Evolutionary conservation across 78 protist genomes (phyloP).

Genomic region (Dictyostelium purpureum): DNA sequence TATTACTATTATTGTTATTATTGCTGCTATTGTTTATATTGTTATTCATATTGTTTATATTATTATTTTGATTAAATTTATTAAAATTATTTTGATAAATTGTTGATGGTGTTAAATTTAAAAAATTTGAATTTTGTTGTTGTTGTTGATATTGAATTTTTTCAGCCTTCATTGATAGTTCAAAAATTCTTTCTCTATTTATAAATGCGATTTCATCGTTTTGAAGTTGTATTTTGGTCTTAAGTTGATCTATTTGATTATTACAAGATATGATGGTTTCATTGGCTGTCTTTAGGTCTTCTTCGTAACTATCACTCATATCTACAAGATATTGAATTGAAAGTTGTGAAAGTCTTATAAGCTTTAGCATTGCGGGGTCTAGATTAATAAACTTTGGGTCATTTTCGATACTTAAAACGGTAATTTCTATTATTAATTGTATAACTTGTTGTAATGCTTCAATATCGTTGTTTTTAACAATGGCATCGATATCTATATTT

Average conservation of each 20-base stretch:
- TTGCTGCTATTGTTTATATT: background rate
- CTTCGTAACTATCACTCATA: background rate
- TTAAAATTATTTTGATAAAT: slow-evolving; percentile 6
- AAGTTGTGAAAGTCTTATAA: slow-evolving; percentile 9
- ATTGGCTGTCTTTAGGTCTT: background rate
- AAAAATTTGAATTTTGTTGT: background rate
- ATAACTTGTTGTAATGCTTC: slow-evolving; percentile 8
- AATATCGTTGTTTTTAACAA: background rate
- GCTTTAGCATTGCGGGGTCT: background rate
- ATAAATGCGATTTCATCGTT: background rate
- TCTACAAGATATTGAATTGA: slow-evolving; percentile 5
- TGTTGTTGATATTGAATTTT: slow-evolving; percentile 5
- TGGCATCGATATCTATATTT: background rate
- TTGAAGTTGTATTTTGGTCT: background rate
- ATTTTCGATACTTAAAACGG: background rate
- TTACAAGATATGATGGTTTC: background rate
- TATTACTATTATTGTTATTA: background rate
- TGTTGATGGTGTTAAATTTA: background rate
- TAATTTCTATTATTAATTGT: background rate
- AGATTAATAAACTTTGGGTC: background rate
- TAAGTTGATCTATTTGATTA: background rate
- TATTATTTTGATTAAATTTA: background rate
- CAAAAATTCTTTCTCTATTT: slow-evolving; percentile 11
- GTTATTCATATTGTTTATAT: background rate
- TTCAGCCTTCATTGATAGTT: slow-evolving; percentile 2